Percentiles rank a stretch among this genome's conserved stretches.
Evolutionary conservation across 805 yeast genomes (phyloP).

Genomic region (Starmerella apis): DNA sequence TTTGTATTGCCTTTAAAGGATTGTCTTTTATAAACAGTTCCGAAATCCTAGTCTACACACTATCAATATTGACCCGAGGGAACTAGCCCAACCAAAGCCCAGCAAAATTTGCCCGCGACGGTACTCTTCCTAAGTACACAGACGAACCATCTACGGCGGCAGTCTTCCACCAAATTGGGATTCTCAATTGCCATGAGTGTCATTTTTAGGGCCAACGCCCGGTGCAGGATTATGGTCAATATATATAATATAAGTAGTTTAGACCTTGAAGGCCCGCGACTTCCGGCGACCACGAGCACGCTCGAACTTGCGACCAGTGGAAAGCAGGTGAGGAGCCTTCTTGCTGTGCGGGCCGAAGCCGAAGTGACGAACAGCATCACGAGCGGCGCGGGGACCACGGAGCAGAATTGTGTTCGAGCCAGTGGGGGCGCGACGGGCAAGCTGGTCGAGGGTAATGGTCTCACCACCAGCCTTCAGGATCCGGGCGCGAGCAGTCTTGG

Average conservation of each 20-base stretch:
- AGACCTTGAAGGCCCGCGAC: constrained; percentile 99
- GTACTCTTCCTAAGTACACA: too few relatives aligned
- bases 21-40: too few relatives aligned
- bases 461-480: constrained; percentile 99
- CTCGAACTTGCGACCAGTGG: constrained; percentile 99
- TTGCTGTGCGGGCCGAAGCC: constrained; percentile 99
- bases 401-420: constrained; percentile 97
- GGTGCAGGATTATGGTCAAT: constrained; percentile 14
- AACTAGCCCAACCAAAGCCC: too few relatives aligned
- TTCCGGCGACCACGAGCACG: constrained; percentile 99
- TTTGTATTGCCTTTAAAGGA: too few relatives aligned
- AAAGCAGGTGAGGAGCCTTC: constrained; percentile 97
- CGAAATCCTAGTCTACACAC: too few relatives aligned
- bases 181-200: not conserved
- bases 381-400: constrained; percentile 98
- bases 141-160: too few relatives aligned
- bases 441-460: constrained; percentile 97
- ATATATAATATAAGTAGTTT: constrained; percentile 33
- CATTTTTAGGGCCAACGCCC: constrained; percentile 4
- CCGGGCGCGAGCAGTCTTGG: constrained; percentile 97
- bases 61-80: too few relatives aligned
- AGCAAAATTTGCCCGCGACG: too few relatives aligned
- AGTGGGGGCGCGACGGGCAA: constrained; percentile 98
- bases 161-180: too few relatives aligned
- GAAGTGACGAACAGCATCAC: constrained; percentile 99